phyloP scores from a whole-genome alignment of 2,329 filamentous ascomycete species.

The Nemania serpens region DNA sequence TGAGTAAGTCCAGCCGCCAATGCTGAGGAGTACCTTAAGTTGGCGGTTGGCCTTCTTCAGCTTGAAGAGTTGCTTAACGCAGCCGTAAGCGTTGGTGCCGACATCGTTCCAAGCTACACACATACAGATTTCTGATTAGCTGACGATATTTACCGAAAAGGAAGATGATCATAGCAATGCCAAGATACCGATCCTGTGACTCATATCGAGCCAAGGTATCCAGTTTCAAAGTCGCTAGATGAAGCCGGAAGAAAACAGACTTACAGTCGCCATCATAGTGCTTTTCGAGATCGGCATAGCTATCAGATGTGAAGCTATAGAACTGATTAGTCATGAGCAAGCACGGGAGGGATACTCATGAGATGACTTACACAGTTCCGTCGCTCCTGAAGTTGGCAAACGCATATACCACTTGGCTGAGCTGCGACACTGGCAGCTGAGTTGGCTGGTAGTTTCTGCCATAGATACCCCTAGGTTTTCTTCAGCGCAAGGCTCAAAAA shows the following conservation, averaged over 20 bases:
- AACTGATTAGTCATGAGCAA: slow-evolving; percentile 19
- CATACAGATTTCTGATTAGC: slow-evolving; percentile 7
- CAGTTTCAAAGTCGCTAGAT: not conserved
- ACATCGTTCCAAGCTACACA: slow-evolving; percentile 60
- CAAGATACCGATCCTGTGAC: no score
- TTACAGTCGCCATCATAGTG: slow-evolving; percentile 71
- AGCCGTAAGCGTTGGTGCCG: slow-evolving; percentile 78
- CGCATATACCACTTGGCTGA: slow-evolving; percentile 80
- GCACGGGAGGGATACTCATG: no score
- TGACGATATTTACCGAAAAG: slow-evolving; percentile 11
- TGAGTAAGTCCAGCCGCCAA: slow-evolving; percentile 87
- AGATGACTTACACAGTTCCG: slow-evolving; percentile 68
- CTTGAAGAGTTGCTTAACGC: slow-evolving; percentile 77
- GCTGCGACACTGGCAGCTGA: slow-evolving; percentile 68
- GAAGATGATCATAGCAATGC: not conserved
- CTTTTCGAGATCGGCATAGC: slow-evolving; percentile 72
- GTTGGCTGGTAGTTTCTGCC: slow-evolving; percentile 72
- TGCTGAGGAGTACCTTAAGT: slow-evolving; percentile 76
- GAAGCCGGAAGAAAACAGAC: slow-evolving; percentile 28
- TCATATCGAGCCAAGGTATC: not conserved
- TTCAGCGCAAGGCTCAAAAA: slow-evolving; percentile 13
- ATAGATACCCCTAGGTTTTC: slow-evolving; percentile 66
- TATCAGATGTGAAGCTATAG: slow-evolving; percentile 64
- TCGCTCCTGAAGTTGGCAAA: slow-evolving; percentile 76
- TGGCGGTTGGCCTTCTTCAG: slow-evolving; percentile 79